phyloP scores from a whole-genome alignment of 495 filamentous ascomycete species.

The Chaetomium fimeti region DNA sequence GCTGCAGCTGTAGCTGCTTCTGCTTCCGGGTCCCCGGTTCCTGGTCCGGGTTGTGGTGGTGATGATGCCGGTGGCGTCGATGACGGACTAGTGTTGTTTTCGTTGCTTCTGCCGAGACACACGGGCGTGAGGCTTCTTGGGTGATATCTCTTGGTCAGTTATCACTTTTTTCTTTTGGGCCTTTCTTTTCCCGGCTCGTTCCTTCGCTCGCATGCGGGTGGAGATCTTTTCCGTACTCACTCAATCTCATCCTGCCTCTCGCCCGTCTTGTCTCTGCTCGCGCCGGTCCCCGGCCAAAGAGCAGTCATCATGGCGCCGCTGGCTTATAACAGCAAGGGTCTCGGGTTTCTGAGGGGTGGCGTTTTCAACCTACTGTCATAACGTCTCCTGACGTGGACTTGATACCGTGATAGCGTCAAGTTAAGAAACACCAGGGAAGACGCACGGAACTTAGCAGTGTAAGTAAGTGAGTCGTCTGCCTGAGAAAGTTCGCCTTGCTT shows the following conservation, averaged over 20 bases:
- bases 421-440: not conserved
- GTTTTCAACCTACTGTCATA: not conserved
- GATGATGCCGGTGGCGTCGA: not conserved
- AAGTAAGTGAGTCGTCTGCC: not conserved
- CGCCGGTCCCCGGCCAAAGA: not conserved
- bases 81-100: not conserved
- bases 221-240: conserved; percentile 13
- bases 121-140: not conserved
- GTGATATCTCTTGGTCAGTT: conserved; percentile 25
- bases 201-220: conserved; percentile 15
- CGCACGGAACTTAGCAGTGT: not conserved
- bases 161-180: conserved; percentile 18
- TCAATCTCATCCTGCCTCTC: conserved; percentile 7
- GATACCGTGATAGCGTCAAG: not conserved
- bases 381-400: not conserved
- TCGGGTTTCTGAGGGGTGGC: not conserved
- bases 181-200: conserved; percentile 2
- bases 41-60: conserved; percentile 15
- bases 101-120: not conserved
- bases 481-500: not conserved
- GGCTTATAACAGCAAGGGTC: conserved; percentile 6
- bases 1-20: not conserved
- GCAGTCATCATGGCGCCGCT: conserved; percentile 5
- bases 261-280: not conserved
- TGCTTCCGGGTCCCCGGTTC: conserved; percentile 22